A percentile compares a stretch with the other conserved stretches of the same genome.
phyloP scores from a whole-genome alignment of 176 grass and related monocot genomes.

The Puya raimondii region DNA sequence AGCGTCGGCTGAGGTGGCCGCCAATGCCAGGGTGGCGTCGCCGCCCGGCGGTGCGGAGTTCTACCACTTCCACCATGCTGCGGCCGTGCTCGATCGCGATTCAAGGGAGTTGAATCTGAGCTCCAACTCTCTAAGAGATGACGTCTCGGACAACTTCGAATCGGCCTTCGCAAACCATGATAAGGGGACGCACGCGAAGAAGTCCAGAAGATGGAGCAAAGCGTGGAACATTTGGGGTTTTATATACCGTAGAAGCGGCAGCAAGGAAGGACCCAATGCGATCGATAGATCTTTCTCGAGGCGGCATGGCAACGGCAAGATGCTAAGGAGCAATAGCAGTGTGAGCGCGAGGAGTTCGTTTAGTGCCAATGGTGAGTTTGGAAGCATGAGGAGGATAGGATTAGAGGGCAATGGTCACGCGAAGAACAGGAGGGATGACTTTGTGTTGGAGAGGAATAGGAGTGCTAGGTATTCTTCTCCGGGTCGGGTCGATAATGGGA shows the following conservation, averaged over 20 bases:
- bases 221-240: slow-evolving; percentile 79
- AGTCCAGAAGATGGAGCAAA: slow-evolving; percentile 63
- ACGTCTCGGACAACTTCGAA: slow-evolving; percentile 41
- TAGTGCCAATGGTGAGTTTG: slow-evolving; percentile 14
- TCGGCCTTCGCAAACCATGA: slow-evolving; percentile 22
- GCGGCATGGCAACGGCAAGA: slow-evolving; percentile 48
- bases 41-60: slow-evolving; percentile 40
- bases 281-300: slow-evolving; percentile 22
- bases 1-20: slow-evolving; percentile 31
- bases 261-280: slow-evolving; percentile 25
- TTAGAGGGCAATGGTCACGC: slow-evolving; percentile 27
- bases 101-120: slow-evolving; percentile 14
- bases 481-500: slow-evolving; percentile 22
- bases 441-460: slow-evolving; percentile 52
- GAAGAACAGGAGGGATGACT: slow-evolving; percentile 58
- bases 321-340: slow-evolving; percentile 68
- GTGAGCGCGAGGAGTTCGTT: slow-evolving; percentile 59
- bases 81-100: slow-evolving; percentile 25
- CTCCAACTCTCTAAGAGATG: slow-evolving; percentile 29
- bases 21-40: slow-evolving; percentile 76
- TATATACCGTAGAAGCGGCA: slow-evolving; percentile 44
- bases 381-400: slow-evolving; percentile 46
- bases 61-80: slow-evolving; percentile 32
- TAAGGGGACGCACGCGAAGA: slow-evolving; percentile 20
- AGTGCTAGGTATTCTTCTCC: slow-evolving; percentile 44